Evolutionary conservation across 352 stramenopile species (phyloP).

Genomic region (Phytophthora citricola): DNA sequence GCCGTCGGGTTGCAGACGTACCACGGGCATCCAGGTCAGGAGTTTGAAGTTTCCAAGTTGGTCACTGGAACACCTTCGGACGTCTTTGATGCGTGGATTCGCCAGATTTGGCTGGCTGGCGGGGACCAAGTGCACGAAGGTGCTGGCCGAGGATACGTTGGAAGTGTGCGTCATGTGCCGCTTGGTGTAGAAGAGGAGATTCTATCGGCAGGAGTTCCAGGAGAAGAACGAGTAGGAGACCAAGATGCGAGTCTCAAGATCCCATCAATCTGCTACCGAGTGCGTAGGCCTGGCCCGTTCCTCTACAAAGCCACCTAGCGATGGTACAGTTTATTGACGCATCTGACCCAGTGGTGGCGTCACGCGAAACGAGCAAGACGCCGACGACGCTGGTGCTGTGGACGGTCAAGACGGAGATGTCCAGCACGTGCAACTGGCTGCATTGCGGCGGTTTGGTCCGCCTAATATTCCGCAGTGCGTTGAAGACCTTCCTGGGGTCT

Average conservation of each 20-base stretch:
- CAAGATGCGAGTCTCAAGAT: constrained; percentile 24
- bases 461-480: constrained; percentile 35
- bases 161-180: constrained; percentile 51
- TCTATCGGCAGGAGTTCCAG: constrained; percentile 49
- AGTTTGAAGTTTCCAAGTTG: constrained; percentile 52
- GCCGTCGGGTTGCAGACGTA: constrained; percentile 47
- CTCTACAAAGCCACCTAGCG: constrained; percentile 53
- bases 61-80: constrained; percentile 37
- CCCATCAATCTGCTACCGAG: constrained; percentile 58
- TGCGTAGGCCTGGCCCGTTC: constrained; percentile 53
- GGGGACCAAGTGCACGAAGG: constrained; percentile 46
- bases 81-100: constrained; percentile 62
- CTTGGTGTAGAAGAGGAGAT: constrained; percentile 69
- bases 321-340: constrained; percentile 57
- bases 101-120: constrained; percentile 49
- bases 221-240: constrained; percentile 16
- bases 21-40: constrained; percentile 47
- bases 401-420: constrained; percentile 42
- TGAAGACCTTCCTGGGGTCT: constrained; percentile 37
- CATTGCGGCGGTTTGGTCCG: constrained; percentile 48
- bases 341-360: background rate
- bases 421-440: constrained; percentile 21
- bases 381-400: constrained; percentile 55
- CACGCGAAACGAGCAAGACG: background rate
- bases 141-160: constrained; percentile 45